phyloP scores from a whole-genome alignment of 441 rosid genomes.

The Mallotus repandus region DNA sequence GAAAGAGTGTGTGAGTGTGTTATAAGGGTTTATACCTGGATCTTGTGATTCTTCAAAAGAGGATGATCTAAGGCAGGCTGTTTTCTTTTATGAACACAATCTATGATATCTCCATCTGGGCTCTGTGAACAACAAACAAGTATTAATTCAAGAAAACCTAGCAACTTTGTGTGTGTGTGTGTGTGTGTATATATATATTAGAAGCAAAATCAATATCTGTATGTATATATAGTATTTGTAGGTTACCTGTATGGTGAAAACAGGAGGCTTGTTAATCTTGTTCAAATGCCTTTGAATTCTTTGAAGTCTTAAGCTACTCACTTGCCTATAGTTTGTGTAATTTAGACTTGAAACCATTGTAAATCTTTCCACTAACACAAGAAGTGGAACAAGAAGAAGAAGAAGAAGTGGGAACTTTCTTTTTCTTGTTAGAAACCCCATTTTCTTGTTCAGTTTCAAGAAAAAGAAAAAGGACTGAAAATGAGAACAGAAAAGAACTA shows the following conservation, averaged over 20 bases:
- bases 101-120: conserved; percentile 92
- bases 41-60: conserved; percentile 84
- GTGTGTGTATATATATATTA: neutral
- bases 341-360: conserved; percentile 40
- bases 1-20: neutral
- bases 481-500: conserved; percentile 16
- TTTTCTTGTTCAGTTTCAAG: conserved; percentile 32
- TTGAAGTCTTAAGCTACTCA: conserved; percentile 67
- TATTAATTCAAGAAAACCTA: neutral
- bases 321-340: conserved; percentile 50
- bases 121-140: conserved; percentile 45
- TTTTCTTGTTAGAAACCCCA: conserved; percentile 33
- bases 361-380: conserved; percentile 20
- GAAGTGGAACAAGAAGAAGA: conserved; percentile 24
- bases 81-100: conserved; percentile 76
- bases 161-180: no score
- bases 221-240: no score
- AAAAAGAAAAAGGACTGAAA: conserved; percentile 16
- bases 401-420: conserved; percentile 20
- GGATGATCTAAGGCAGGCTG: conserved; percentile 99
- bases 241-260: conserved; percentile 64
- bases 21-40: conserved; percentile 59
- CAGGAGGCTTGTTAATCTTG: conserved; percentile 77
- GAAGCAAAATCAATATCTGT: neutral
- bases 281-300: conserved; percentile 83